Conservation (phyloP, 345 rosid genomes). For the Lagerstroemia speciosa region DNA sequence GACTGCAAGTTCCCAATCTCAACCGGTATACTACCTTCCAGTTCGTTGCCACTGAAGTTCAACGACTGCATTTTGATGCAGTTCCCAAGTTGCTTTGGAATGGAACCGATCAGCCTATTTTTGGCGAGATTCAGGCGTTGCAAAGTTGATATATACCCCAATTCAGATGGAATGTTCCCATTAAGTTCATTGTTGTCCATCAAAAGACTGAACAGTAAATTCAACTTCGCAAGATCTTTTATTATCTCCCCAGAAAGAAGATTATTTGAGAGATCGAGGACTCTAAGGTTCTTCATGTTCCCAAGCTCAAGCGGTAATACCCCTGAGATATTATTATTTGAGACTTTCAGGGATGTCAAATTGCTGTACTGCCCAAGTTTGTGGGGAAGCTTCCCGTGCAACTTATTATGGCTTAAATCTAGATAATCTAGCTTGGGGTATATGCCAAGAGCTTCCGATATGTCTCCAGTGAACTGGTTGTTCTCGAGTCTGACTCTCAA, state of each 20-base stretch:
- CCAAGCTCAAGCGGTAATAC: conserved; percentile 9
- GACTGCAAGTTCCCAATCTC: conserved; percentile 1
- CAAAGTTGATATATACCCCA: neutral
- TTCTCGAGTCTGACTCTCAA: conserved; percentile 9
- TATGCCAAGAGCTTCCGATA: conserved; percentile 6
- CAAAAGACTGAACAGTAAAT: neutral
- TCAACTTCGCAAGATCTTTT: neutral
- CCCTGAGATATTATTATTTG: conserved; percentile 8
- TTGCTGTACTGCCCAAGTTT: neutral
- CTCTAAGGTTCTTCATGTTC: neutral
- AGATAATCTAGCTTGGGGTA: conserved; percentile 9
- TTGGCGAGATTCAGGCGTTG: neutral
- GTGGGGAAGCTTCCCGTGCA: neutral
- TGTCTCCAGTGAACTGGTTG: conserved; percentile 24
- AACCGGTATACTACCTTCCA: neutral
- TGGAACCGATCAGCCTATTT: conserved; percentile 7
- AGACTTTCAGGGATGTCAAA: conserved; percentile 9
- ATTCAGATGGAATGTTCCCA: conserved; percentile 5
- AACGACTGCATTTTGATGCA: neutral
- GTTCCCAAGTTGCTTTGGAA: neutral
- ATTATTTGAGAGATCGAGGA: conserved; percentile 9
- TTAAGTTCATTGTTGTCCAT: conserved; percentile 7
- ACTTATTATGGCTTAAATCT: conserved; percentile 8
- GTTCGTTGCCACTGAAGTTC: conserved; percentile 10
- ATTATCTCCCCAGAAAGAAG: conserved; percentile 6